Evolutionary conservation across 2,329 filamentous ascomycete species (phyloP).

Genomic region (Cryphonectria parasitica): DNA sequence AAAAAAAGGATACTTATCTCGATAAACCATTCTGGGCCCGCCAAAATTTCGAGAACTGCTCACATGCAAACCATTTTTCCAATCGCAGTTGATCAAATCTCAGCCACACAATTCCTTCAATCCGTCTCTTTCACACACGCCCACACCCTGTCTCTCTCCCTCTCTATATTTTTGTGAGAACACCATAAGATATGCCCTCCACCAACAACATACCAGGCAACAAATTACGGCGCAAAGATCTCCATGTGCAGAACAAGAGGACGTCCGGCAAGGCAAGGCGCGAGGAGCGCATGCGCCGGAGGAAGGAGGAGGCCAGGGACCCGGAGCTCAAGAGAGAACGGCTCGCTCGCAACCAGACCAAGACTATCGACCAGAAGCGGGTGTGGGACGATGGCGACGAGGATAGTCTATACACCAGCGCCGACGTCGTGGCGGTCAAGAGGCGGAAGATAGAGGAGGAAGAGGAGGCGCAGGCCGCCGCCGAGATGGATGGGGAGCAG

Average conservation of each 20-base stretch:
- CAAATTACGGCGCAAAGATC: constrained; percentile 77
- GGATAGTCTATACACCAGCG: constrained; percentile 58
- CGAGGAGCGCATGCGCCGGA: constrained; percentile 75
- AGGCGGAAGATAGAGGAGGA: constrained; percentile 56
- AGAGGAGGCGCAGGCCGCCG: constrained; percentile 48
- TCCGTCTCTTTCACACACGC: not conserved
- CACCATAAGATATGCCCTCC: constrained; percentile 19
- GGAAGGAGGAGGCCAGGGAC: constrained; percentile 84
- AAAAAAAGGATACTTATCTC: not conserved
- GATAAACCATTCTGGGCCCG: not conserved
- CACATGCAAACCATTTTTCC: not conserved
- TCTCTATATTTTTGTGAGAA: not conserved
- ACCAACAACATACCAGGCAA: constrained; percentile 56
- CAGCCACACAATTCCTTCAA: not conserved
- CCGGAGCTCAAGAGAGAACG: constrained; percentile 75
- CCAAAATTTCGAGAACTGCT: constrained; percentile 15
- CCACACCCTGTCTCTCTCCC: not conserved
- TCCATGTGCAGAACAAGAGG: constrained; percentile 82
- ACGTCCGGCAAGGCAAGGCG: constrained; percentile 73
- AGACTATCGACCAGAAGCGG: constrained; percentile 84
- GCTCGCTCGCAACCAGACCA: constrained; percentile 75
- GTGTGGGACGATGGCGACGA: constrained; percentile 81
- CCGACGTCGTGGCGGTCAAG: constrained; percentile 65
- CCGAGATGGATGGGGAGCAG: constrained; percentile 46
- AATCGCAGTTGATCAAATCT: not conserved